phyloP scores from a whole-genome alignment of 129 eudicot species.

The Flaveria linearis region DNA sequence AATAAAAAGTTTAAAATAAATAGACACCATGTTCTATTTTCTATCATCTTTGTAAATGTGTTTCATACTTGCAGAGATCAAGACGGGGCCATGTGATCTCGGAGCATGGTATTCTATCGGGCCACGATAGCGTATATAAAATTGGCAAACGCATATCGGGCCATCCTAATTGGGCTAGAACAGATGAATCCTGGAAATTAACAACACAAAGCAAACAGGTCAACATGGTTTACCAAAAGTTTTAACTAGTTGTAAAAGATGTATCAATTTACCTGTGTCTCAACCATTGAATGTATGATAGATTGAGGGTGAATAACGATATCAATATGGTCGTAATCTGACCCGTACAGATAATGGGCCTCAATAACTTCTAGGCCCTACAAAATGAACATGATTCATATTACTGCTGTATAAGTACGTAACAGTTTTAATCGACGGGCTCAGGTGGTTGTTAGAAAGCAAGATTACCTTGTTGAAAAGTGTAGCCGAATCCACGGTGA shows the following conservation, averaged over 20 bases:
- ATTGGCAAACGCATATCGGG: constrained; percentile 99
- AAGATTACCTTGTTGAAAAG: constrained; percentile 79
- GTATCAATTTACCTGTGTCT: constrained; percentile 70
- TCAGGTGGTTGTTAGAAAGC: background rate
- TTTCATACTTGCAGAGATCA: constrained; percentile 91
- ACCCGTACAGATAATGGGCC: constrained; percentile 95
- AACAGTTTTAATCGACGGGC: background rate
- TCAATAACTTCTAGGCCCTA: constrained; percentile 99
- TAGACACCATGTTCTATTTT: background rate
- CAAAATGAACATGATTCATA: constrained; percentile 19
- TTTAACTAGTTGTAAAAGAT: background rate
- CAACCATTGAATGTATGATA: constrained; percentile 96
- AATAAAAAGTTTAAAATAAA: background rate
- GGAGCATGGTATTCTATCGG: constrained; percentile 85
- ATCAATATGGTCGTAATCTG: constrained; percentile 87
- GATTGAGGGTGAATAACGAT: constrained; percentile 98
- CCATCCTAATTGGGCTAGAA: constrained; percentile 96
- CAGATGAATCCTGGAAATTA: constrained; percentile 75
- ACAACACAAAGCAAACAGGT: background rate
- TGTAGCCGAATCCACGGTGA: constrained; percentile 97
- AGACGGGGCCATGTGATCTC: constrained; percentile 99
- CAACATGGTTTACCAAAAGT: constrained; percentile 3
- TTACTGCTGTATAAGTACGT: background rate
- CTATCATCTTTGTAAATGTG: background rate
- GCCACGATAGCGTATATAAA: constrained; percentile 92